These are phyloP conservation scores for Cutaneotrichosporon sp. DNA, from an alignment of 1,284 basidiomycete species.

Conservation along the genomic window DNA sequence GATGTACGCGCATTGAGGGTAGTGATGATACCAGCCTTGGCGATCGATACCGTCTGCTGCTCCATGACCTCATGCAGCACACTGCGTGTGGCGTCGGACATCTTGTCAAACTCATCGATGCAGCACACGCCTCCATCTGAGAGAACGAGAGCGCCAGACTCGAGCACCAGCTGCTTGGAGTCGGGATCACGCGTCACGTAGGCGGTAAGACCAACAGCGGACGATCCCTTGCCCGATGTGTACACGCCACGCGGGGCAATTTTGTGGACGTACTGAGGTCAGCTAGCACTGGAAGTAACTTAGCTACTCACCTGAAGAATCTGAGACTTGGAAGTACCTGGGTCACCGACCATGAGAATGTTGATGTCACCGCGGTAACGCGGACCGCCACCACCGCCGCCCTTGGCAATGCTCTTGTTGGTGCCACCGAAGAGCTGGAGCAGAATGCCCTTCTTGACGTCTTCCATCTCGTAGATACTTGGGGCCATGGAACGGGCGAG, in stretches of 20 bases:
- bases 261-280: slow-evolving; percentile 86
- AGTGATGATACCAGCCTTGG: slow-evolving; percentile 99
- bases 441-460: slow-evolving; percentile 96
- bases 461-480: slow-evolving; percentile 96
- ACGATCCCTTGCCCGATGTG: slow-evolving; percentile 95
- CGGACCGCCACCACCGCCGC: slow-evolving; percentile 91
- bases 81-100: slow-evolving; percentile 93
- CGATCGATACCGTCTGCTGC: slow-evolving; percentile 99
- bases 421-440: slow-evolving; percentile 96
- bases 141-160: slow-evolving; percentile 89
- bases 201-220: slow-evolving; percentile 95
- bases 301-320: slow-evolving; percentile 67
- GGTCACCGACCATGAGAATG: slow-evolving; percentile 92
- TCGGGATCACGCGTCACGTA: slow-evolving; percentile 98
- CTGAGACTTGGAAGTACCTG: slow-evolving; percentile 95
- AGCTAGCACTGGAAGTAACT: neutral
- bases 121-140: slow-evolving; percentile 98
- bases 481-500: slow-evolving; percentile 84
- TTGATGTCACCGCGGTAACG: slow-evolving; percentile 98
- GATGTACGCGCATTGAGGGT: slow-evolving; percentile 96
- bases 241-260: slow-evolving; percentile 96
- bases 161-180: slow-evolving; percentile 93
- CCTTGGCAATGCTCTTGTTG: slow-evolving; percentile 87
- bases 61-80: slow-evolving; percentile 99
- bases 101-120: slow-evolving; percentile 99